Evolutionary conservation across 768 basidiomycete genomes (phyloP), one percentile per base, ranked within the genome.

Genomic region (Boletus subcaerulescens): DNA sequence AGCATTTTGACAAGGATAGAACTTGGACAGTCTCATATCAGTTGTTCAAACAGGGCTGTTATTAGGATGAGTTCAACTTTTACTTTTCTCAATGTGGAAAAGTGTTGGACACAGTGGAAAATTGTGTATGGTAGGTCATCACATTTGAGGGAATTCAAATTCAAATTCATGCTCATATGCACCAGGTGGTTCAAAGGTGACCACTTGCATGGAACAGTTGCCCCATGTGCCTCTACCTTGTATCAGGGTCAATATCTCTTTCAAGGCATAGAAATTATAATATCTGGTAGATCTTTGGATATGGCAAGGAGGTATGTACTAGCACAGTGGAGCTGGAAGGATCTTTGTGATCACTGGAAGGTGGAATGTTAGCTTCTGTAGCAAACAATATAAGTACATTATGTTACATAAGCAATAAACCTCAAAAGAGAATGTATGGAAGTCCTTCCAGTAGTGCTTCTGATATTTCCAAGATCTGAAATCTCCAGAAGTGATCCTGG

Each of bases 161-260:
- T 26, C 5, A 26, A 26, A 26, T 5, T 26, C 8, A 26, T 26
- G 26, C 1, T 26, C 1, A 1, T 26, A 26, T 26, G 26, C 26
- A 26, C 3, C 12, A 61, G 55, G 55, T 61, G 60, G 58, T 61
- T 61, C 18, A 42, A 17, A 35, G 60, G 53, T 1, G 54, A 59
- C 1, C 22, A 59, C 12, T 0, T 59, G 40, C 60, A 61, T 35
- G 60, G 57, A 0, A 56, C 53, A 1, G 48, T 59, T 4, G 57
- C 60, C 5, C 57, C 44, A 0, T n/a, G 46, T 0, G 20, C 48
- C 2, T 61, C 60, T 1, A 61, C 60, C 0, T 39, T 51, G 29
- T 3, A 0, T 3, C 0, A 3, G 0, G 53, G 50, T 11, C 0
- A 39, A 36, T 17, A 2, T 51, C 38, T 48, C 13, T 59, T 46